Evolutionary conservation across 1,284 basidiomycete species (phyloP).

Genomic region (Ceratorhiza oryzae-sativae): DNA sequence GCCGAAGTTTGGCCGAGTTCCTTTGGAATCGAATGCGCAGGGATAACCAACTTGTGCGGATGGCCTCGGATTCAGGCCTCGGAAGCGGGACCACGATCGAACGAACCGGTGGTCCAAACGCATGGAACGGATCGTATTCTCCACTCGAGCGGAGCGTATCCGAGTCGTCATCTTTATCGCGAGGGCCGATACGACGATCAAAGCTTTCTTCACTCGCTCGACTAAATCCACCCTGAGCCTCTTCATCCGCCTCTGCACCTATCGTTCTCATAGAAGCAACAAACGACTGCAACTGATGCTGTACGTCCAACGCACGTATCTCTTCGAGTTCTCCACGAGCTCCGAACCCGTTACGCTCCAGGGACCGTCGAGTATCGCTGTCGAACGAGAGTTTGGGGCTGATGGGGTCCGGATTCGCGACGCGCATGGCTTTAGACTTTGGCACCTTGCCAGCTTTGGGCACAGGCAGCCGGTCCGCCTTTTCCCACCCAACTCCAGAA

Average conservation of each 20-base stretch:
- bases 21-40: conserved; percentile 10
- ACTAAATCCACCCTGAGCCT: background rate
- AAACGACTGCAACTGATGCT: conserved; percentile 36
- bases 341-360: conserved; percentile 16
- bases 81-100: background rate
- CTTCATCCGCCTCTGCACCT: background rate
- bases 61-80: conserved; percentile 28
- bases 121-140: conserved; percentile 35
- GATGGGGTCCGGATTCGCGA: conserved; percentile 10
- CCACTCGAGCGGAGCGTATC: conserved; percentile 33
- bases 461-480: background rate
- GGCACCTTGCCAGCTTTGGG: background rate
- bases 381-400: conserved; percentile 18
- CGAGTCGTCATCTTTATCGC: conserved; percentile 3
- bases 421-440: background rate
- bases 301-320: conserved; percentile 28
- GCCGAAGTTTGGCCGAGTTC: conserved; percentile 13
- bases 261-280: conserved; percentile 29
- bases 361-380: conserved; percentile 8
- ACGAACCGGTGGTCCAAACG: background rate
- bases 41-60: conserved; percentile 29
- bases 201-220: conserved; percentile 23
- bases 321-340: conserved; percentile 25
- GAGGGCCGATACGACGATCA: background rate
- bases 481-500: conserved; percentile 29